Conservation (phyloP, 2,329 filamentous ascomycete genomes). For the Triangularia verruculosa region DNA sequence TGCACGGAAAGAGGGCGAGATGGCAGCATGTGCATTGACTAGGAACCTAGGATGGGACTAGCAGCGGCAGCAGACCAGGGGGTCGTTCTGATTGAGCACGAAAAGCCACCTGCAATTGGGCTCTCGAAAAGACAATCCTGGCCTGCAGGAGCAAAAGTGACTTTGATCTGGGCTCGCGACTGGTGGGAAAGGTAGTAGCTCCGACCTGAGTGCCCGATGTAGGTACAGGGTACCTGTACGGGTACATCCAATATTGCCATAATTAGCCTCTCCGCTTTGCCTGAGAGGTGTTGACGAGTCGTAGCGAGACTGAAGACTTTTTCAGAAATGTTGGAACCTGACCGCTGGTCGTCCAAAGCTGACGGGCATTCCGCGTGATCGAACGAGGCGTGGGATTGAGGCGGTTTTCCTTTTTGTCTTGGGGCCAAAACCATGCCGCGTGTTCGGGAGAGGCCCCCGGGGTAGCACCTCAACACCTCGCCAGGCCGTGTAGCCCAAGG, state of each 20-base stretch:
- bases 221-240: conserved; percentile 16
- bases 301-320: conserved; percentile 8
- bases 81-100: conserved; percentile 21
- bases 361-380: background rate
- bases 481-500: background rate
- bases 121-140: conserved; percentile 16
- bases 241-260: conserved; percentile 36
- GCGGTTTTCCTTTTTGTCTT: background rate
- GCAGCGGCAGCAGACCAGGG: conserved; percentile 21
- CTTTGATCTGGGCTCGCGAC: conserved; percentile 25
- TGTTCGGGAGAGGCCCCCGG: background rate
- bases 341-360: background rate
- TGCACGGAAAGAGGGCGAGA: conserved; percentile 25
- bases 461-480: background rate
- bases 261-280: conserved; percentile 35
- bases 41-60: conserved; percentile 21
- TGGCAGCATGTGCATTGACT: conserved; percentile 28
- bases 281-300: conserved; percentile 17
- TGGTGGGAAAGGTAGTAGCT: conserved; percentile 22
- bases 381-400: background rate
- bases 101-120: conserved; percentile 17
- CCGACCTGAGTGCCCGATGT: conserved; percentile 18
- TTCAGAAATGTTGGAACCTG: background rate
- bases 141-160: conserved; percentile 26
- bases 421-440: background rate